Conservation (phyloP, 2,329 filamentous ascomycete species). For the Ceratocystis cacaofunesta region DNA sequence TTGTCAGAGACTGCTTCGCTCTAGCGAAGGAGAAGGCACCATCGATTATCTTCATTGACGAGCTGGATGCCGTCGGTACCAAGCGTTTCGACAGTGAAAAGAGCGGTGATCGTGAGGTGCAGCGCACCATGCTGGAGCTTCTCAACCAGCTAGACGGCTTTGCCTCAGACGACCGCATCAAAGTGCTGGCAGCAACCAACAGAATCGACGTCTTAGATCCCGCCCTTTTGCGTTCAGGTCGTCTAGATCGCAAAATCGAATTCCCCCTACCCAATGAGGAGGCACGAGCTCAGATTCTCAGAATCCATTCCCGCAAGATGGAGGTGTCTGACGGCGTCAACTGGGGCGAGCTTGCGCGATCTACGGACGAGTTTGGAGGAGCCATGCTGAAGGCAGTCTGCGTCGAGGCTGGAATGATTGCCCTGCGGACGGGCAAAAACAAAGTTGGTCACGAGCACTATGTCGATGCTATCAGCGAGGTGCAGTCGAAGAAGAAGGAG, state of each 20-base stretch:
- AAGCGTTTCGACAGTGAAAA: conserved; percentile 99
- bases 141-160: conserved; percentile 98
- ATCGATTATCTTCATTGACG: conserved; percentile 98
- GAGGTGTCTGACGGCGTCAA: conserved; percentile 85
- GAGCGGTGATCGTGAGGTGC: conserved; percentile 92
- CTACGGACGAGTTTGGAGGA: conserved; percentile 95
- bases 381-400: conserved; percentile 97
- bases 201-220: conserved; percentile 88
- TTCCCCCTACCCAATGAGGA: conserved; percentile 97
- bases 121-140: conserved; percentile 96
- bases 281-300: conserved; percentile 87
- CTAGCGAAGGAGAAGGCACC: conserved; percentile 97
- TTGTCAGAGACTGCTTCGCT: conserved; percentile 94
- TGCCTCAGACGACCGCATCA: conserved; percentile 90
- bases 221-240: conserved; percentile 76
- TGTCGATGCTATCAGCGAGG: conserved; percentile 93
- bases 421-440: conserved; percentile 79
- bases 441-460: conserved; percentile 98
- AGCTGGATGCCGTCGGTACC: conserved; percentile 93
- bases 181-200: conserved; percentile 89
- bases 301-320: conserved; percentile 98
- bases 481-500: conserved; percentile 93
- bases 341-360: conserved; percentile 88
- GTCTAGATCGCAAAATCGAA: conserved; percentile 93
- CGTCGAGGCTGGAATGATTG: conserved; percentile 98